Evolutionary conservation across 805 yeast species (phyloP), one percentile per base, ranked within the genome.

Genomic region (Yamadazyma endophytica): DNA sequence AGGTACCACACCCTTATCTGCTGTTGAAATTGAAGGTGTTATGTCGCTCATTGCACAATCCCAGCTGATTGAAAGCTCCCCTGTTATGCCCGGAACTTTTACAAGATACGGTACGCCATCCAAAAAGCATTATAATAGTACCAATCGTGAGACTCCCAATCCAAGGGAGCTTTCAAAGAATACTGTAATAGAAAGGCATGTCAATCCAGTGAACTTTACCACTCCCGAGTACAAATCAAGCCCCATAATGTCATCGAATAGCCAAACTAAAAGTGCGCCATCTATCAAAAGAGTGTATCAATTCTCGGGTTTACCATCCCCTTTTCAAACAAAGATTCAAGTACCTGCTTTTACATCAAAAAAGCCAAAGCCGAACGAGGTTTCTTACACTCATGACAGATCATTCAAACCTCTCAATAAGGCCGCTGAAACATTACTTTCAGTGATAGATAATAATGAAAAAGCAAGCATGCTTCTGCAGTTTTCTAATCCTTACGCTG

Each of bases 11-110:
- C 87, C 90, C 4, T 62, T 86, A 39, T 66, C 79, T 9, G 86
- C 79, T 15, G 65, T 84, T 25, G 95, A 86, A 52, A 71, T 79
- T 46, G 90, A 82, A 54, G 94, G 94, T n/a, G 90, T 85, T 1
- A 51, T 79, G 39, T 73, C 88, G 5, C 55, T 84, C n/a, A 44
- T 63, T 29, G 47, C 54, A 14, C 47, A 30, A 28, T 33, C 39
- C 7, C 35, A 19, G 8, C 11, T 19, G 21, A 36, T 12, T 19
- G 25, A 16, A 40, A 35, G 24, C 21, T 28, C 31, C 13, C 38
- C 35, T 16, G 20, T 30, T 4, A 40, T 40, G 44, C 44, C 45
- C 3, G 40, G 40, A 9, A 33, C 40, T 8, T 41, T 38, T 14
- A 17, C 33, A 4, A 24, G 19, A 24, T 18, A 6, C 25, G 7